Base-by-base conservation (phyloP, 106 monocot species). In the Amphibolis antarctica region DNA sequence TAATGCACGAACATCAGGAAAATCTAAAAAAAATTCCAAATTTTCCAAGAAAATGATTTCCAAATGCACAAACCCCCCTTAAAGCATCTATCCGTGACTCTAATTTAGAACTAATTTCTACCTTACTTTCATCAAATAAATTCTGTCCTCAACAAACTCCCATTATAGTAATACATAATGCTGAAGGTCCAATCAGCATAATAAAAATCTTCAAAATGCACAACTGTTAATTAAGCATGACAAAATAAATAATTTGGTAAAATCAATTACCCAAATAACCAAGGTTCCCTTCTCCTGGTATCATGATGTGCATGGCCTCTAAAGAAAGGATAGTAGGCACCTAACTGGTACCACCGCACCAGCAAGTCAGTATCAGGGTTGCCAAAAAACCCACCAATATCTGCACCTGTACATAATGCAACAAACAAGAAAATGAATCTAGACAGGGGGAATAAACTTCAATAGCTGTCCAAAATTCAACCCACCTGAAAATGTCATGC, bases 351-450 rank as follows among this genome's bases (percentile, higher is more conserved):
- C 91, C 91, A 99, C 17, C 98, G 80, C 9, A 91, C 85, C 71
- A 99, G 81, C 36, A 99, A 66, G 4, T 99, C 91, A 28, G 78
- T 60, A 66, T 92, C 98, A 17, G 91, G 83, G 74, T 92, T 99
- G 6, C 98, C 98, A 76, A 99, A 99, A 70, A 99, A 99, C 20
- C 98, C 98, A 75, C 98, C 98, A 80, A 99, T 63, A 78, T 99
- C 98, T 1, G 98, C 98, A 66, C 98, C 98, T 99, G 75, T 53
- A 62, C 24, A 61, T 73, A 25, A 65, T 44, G 12, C 31, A 22
- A 21, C 50, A n/a, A 10, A 44, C 42, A 6, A 61, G 43, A 19
- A 11, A 43, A 57, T 28, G 28, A 28, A 28, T 4, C 28, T 0
- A 50, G 0, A 51, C 5, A 18, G 25, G 15, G 30, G 27, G 28